Evolutionary conservation across 768 basidiomycete genomes (phyloP).

Genomic region (Rhodotorula graminis): DNA sequence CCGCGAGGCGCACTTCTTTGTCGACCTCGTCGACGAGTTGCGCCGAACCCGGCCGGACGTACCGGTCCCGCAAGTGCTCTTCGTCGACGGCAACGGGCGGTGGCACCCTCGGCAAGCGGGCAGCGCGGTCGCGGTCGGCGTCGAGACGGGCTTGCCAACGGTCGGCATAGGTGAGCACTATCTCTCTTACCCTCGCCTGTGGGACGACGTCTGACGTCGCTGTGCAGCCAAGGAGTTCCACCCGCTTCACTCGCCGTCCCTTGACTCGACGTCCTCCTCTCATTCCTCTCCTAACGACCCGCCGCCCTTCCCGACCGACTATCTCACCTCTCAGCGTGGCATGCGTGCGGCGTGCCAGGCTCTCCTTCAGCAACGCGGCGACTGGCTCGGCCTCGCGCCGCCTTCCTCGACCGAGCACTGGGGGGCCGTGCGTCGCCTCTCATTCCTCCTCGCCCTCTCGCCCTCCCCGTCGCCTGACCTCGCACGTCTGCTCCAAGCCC

Average conservation of each 20-base stretch:
- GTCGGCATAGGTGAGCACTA: conserved; percentile 33
- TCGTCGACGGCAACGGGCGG: conserved; percentile 45
- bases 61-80: conserved; percentile 41
- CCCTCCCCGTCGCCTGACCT: not conserved
- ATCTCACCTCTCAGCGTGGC: conserved; percentile 31
- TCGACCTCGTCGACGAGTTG: conserved; percentile 37
- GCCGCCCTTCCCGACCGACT: conserved; percentile 7
- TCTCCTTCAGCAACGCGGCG: conserved; percentile 18
- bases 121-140: conserved; percentile 41
- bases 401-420: not conserved
- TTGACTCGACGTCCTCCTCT: not conserved
- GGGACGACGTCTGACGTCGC: not conserved
- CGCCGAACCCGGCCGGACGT: conserved; percentile 5
- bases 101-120: conserved; percentile 44
- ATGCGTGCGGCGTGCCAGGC: conserved; percentile 26
- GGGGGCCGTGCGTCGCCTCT: conserved; percentile 1
- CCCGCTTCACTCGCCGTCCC: conserved; percentile 12
- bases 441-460: not conserved
- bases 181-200: not conserved
- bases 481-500: not conserved
- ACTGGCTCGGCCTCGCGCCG: conserved; percentile 29
- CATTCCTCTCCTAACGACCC: too few species aligned
- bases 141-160: conserved; percentile 41
- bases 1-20: conserved; percentile 40
- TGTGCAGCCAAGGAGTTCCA: conserved; percentile 39